These are phyloP conservation scores for Xylariales sp. DNA, from an alignment of 2,329 filamentous ascomycete genomes.

Conservation along the genomic window DNA sequence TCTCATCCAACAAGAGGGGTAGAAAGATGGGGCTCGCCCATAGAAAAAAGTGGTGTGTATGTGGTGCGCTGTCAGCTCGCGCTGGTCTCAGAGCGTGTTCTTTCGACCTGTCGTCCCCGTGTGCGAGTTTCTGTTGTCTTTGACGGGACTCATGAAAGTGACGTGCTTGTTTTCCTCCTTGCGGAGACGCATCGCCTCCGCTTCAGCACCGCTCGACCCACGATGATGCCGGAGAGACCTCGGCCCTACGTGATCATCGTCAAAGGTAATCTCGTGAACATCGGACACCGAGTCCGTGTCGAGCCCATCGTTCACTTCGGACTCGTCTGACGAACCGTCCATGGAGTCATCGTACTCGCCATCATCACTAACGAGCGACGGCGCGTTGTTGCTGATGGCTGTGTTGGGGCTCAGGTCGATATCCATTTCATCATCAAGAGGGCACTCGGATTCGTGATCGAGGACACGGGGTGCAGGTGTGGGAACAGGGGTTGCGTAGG, in stretches of 20 bases:
- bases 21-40: too few species aligned
- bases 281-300: constrained; percentile 58
- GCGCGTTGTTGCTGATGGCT: constrained; percentile 68
- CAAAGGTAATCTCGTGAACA: constrained; percentile 57
- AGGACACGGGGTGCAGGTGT: constrained; percentile 27
- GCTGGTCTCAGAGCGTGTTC: constrained; percentile 6
- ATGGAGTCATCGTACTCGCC: constrained; percentile 73
- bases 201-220: constrained; percentile 28
- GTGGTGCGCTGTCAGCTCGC: too few species aligned
- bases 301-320: constrained; percentile 51
- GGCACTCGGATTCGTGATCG: constrained; percentile 17
- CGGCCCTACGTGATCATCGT: constrained; percentile 47
- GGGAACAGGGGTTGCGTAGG: constrained; percentile 34
- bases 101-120: constrained; percentile 2
- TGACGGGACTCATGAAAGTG: constrained; percentile 49
- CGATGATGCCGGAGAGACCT: constrained; percentile 40
- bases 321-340: constrained; percentile 54
- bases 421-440: constrained; percentile 48
- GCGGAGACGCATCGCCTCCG: constrained; percentile 40
- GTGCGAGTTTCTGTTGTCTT: constrained; percentile 27
- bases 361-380: constrained; percentile 75
- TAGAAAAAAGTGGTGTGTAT: too few species aligned
- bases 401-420: constrained; percentile 65
- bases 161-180: constrained; percentile 54
- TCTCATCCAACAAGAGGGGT: too few species aligned